Conservation (phyloP, 306 rosid genomes). For the Trifolium subterraneum region DNA sequence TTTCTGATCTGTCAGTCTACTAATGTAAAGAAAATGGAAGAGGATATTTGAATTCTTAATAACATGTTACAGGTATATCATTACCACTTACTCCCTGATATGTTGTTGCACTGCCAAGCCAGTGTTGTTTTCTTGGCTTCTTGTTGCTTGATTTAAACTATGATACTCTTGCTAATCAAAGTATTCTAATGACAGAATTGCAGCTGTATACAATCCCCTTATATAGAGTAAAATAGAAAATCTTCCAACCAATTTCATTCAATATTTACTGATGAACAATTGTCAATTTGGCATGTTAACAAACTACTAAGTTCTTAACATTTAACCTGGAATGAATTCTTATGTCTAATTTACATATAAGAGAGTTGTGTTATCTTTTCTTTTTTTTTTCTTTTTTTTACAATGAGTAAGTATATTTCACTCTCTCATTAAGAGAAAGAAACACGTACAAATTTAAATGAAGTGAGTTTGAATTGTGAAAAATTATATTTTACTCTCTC, state of each 20-base stretch:
- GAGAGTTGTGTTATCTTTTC: too few relatives aligned
- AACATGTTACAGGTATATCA: constrained; percentile 47
- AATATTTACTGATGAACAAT: not conserved
- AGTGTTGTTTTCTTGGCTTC: constrained; percentile 32
- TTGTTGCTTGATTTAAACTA: constrained; percentile 6
- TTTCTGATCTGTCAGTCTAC: constrained; percentile 36
- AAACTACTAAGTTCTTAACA: too few relatives aligned
- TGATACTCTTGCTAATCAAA: constrained; percentile 1
- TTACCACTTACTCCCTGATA: constrained; percentile 23
- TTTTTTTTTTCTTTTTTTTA: too few relatives aligned
- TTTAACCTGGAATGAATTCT: too few relatives aligned
- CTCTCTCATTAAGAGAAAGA: too few relatives aligned
- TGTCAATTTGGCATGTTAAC: not conserved
- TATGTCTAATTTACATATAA: too few relatives aligned
- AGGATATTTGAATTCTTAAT: constrained; percentile 40
- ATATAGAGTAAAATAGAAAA: not conserved
- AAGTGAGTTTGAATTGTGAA: too few relatives aligned
- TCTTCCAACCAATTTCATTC: constrained; percentile 11
- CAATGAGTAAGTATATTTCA: too few relatives aligned
- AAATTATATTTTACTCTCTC: too few relatives aligned
- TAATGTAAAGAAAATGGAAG: constrained; percentile 47
- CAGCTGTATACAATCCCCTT: not conserved
- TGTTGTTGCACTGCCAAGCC: not conserved
- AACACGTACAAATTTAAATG: too few relatives aligned
- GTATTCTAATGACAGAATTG: not conserved